Conservation (phyloP, 2,329 filamentous ascomycete genomes). For the Fonsecaea multimorphosa region DNA sequence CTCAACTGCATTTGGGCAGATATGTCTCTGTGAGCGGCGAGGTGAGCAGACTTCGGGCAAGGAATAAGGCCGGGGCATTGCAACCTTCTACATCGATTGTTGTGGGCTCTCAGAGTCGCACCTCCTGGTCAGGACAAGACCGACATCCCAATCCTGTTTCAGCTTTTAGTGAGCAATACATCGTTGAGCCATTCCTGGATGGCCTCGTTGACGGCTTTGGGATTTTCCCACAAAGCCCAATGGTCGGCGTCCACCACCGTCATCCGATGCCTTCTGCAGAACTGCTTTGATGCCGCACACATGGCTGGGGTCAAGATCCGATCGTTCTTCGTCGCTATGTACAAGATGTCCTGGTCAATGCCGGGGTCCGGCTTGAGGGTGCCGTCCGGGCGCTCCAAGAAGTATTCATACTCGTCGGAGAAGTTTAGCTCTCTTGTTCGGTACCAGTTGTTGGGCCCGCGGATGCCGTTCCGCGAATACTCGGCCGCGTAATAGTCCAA, state of each 20-base stretch:
- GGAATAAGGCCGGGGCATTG: too few species aligned
- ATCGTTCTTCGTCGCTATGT: slow-evolving; percentile 75
- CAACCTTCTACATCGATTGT: too few species aligned
- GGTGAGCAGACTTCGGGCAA: too few species aligned
- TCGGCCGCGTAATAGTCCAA: slow-evolving; percentile 76
- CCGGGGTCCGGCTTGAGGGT: slow-evolving; percentile 4
- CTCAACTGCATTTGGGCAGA: too few species aligned
- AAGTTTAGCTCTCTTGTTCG: slow-evolving; percentile 75
- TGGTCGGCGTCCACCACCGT: slow-evolving; percentile 73
- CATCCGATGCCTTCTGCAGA: slow-evolving; percentile 62
- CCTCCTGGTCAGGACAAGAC: too few species aligned
- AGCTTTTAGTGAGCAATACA: too few species aligned
- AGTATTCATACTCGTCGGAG: slow-evolving; percentile 68
- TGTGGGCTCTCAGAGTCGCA: too few species aligned
- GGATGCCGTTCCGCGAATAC: slow-evolving; percentile 72
- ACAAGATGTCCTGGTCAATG: slow-evolving; percentile 59
- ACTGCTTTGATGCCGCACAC: slow-evolving; percentile 71
- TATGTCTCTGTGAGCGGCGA: too few species aligned
- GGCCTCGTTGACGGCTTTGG: slow-evolving; percentile 71
- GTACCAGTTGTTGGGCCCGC: slow-evolving; percentile 88
- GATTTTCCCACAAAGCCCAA: slow-evolving; percentile 80
- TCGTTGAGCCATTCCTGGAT: slow-evolving; percentile 70
- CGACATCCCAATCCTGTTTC: too few species aligned
- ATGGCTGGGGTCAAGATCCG: slow-evolving; percentile 73
- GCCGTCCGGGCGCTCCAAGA: slow-evolving; percentile 19